Evolutionary conservation across 495 filamentous ascomycete species (phyloP), one percentile per base, ranked within the genome.

Genomic region (Margaritispora aquatica): DNA sequence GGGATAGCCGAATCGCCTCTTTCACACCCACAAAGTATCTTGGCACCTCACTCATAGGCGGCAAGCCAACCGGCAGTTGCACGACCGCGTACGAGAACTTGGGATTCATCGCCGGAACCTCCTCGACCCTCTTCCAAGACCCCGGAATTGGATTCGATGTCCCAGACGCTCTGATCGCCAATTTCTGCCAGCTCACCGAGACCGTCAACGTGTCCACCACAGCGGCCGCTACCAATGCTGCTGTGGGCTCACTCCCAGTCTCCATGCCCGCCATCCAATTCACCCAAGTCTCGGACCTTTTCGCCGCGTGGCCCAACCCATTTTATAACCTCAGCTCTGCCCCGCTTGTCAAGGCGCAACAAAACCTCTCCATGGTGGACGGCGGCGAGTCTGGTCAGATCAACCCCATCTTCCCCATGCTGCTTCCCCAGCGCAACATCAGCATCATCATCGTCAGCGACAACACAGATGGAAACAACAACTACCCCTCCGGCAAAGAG

Each of bases 101-200:
- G 51, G 90, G 90, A 26, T 97, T 80, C 69, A 71, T 95, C 36
- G 89, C 94, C 78, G 92, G 92, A 34, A 95, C 91, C 0, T 90
- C 87, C 20, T 88, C 85, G 22, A 86, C 85, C 21, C 79, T 96
- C 31, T 96, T 97, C 83, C 96, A 97, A 73, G 47, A 54, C 7
- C 84, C 85, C 0, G 60, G 20, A n/a, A 26, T 38, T 19, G 47
- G 47, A 29, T 0, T 26, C 20, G 26, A 24, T 29, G 57, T 11
- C 21, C 1, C 51, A 19, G 51, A 21, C 9, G 20, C 26, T 41
- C 57, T 59, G 2, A 19, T 59, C 13, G 49, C 47, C 15, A 59
- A 51, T 17, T 26, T 53, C 44, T 59, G 57, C 63, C 65, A 3
- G 50, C 26, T 26, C 20, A 38, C 48, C n/a, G 38, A 44, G 2